These are phyloP conservation scores for Cnidoscolus chayamansa DNA, from an alignment of 441 rosid genomes.

Conservation along the genomic window DNA sequence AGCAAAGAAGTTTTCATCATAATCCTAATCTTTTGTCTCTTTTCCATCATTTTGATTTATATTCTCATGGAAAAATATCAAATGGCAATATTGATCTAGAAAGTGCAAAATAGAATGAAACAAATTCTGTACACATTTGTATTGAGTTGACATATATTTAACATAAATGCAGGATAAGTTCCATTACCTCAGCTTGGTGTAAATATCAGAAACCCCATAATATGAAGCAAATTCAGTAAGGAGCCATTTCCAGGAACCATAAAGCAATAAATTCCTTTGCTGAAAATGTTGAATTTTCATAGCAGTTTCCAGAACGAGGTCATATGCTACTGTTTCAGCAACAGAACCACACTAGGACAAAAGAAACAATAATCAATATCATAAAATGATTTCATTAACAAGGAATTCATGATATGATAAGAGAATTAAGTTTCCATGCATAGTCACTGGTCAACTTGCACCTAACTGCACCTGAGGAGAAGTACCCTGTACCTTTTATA, in stretches of 20 bases:
- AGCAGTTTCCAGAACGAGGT: slow-evolving; percentile 82
- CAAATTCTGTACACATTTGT: not conserved
- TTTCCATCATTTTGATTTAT: not conserved
- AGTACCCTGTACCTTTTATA: not conserved
- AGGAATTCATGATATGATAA: not conserved
- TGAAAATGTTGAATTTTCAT: slow-evolving; percentile 88
- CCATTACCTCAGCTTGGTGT: slow-evolving; percentile 80
- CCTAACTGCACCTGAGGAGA: not conserved
- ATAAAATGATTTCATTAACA: slow-evolving; percentile 16
- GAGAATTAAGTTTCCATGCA: not conserved
- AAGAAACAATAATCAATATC: slow-evolving; percentile 27
- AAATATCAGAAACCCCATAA: slow-evolving; percentile 89
- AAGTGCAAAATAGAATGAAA: not conserved
- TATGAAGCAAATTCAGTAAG: slow-evolving; percentile 87
- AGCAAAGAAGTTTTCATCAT: not conserved
- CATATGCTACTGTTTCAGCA: slow-evolving; percentile 98
- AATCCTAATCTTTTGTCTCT: not conserved
- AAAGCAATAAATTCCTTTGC: slow-evolving; percentile 73
- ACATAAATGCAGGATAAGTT: slow-evolving; percentile 5
- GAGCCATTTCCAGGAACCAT: slow-evolving; percentile 98
- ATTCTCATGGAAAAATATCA: not conserved
- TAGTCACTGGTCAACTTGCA: slow-evolving; percentile 3
- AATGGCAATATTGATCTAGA: not conserved
- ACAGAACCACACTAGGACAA: slow-evolving; percentile 80
- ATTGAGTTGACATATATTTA: slow-evolving; percentile 5